phyloP scores from a whole-genome alignment of 2,329 filamentous ascomycete species.

The Davidsoniella neocaledoniae region DNA sequence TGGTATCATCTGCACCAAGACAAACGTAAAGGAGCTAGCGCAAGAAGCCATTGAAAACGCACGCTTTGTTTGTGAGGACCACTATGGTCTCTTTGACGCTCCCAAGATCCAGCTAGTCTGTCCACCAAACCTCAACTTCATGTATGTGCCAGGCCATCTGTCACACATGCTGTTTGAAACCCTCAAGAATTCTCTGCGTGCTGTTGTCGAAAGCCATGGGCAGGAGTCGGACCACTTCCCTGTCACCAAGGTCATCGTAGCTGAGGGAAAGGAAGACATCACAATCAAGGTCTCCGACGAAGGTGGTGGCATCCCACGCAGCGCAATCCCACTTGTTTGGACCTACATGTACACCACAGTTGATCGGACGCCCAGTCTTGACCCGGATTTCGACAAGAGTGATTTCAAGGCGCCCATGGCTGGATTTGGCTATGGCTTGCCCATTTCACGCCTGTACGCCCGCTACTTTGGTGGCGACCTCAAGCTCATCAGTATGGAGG shows the following conservation, averaged over 20 bases:
- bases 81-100: conserved; percentile 93
- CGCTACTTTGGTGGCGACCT: conserved; percentile 94
- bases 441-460: conserved; percentile 85
- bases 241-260: conserved; percentile 91
- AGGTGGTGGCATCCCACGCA: conserved; percentile 85
- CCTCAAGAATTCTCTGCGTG: conserved; percentile 91
- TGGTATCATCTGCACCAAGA: conserved; percentile 97
- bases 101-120: conserved; percentile 95
- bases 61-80: conserved; percentile 96
- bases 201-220: conserved; percentile 88
- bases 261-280: conserved; percentile 95
- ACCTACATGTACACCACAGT: conserved; percentile 99
- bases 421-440: conserved; percentile 93
- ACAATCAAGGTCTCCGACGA: conserved; percentile 98
- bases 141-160: conserved; percentile 98
- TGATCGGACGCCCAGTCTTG: conserved; percentile 82
- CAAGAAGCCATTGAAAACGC: conserved; percentile 97
- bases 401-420: conserved; percentile 99
- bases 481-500: conserved; percentile 98
- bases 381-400: conserved; percentile 96
- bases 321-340: conserved; percentile 93
- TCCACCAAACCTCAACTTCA: conserved; percentile 87
- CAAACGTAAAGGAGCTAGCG: conserved; percentile 85
- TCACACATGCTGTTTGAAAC: conserved; percentile 99
- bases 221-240: conserved; percentile 93